phyloP scores from a whole-genome alignment of 2,329 filamentous ascomycete species.

The Shiraia bambusicola region DNA sequence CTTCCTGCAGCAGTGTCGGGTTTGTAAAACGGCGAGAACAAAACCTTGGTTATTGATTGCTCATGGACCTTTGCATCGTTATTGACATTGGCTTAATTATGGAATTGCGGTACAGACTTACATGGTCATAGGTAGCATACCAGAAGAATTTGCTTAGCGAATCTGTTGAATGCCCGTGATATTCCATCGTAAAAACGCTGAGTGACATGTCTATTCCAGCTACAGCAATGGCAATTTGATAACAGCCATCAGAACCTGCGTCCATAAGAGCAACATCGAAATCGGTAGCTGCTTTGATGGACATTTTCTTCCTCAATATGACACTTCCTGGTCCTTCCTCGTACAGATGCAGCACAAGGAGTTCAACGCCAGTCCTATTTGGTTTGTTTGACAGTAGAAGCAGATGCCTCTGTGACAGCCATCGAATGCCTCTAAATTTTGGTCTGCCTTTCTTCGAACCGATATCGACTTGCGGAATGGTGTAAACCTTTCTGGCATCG shows the following conservation, averaged over 20 bases:
- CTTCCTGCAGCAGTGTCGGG: conserved; percentile 27
- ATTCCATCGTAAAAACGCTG: conserved; percentile 75
- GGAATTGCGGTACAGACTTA: conserved; percentile 36
- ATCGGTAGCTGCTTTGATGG: conserved; percentile 74
- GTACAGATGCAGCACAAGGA: conserved; percentile 61
- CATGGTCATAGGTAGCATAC: conserved; percentile 56
- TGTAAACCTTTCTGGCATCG: conserved; percentile 32
- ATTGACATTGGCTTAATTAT: conserved; percentile 2
- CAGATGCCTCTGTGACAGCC: conserved; percentile 56
- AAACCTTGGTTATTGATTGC: conserved; percentile 60
- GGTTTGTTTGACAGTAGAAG: conserved; percentile 59
- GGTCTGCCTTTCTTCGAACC: conserved; percentile 46
- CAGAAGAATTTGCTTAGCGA: conserved; percentile 51
- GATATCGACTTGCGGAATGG: conserved; percentile 32
- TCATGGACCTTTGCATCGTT: conserved; percentile 41
- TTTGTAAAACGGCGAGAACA: conserved; percentile 50
- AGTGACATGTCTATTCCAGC: conserved; percentile 79
- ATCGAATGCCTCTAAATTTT: conserved; percentile 59
- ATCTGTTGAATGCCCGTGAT: conserved; percentile 53
- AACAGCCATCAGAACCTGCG: conserved; percentile 59
- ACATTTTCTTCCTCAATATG: conserved; percentile 59
- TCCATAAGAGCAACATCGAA: conserved; percentile 74
- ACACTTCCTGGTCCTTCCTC: conserved; percentile 55
- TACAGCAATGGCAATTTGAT: conserved; percentile 79
- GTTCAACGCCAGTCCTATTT: conserved; percentile 56